A percentile compares a stretch with the other conserved stretches of the same genome.
These are phyloP conservation scores for Aspergillus tanneri DNA, from an alignment of 2,329 filamentous ascomycete genomes.

Conservation along the genomic window DNA sequence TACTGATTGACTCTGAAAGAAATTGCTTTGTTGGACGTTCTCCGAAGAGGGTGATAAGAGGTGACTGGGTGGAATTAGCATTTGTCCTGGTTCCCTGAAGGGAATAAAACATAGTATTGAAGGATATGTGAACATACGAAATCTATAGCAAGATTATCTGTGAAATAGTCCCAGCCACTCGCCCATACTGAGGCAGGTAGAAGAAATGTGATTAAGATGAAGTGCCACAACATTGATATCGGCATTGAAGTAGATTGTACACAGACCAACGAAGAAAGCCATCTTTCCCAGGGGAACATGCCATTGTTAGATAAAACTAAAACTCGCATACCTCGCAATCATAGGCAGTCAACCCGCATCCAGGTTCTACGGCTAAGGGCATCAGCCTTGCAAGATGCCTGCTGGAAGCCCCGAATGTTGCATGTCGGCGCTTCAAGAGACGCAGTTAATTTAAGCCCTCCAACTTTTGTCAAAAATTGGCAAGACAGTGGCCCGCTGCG, in stretches of 20 bases:
- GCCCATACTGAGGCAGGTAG: conserved; percentile 24
- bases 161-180: conserved; percentile 39
- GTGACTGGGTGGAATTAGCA: conserved; percentile 25
- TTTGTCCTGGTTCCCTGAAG: too few relatives aligned
- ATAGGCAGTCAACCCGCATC: not conserved
- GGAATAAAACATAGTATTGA: not conserved
- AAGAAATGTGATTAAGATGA: conserved; percentile 17
- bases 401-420: conserved; percentile 3
- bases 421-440: not conserved
- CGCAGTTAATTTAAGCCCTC: not conserved
- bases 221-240: conserved; percentile 4
- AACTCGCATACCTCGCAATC: not conserved
- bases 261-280: too few relatives aligned
- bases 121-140: conserved; percentile 29
- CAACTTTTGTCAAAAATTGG: not conserved
- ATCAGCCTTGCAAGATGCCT: conserved; percentile 13
- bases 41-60: conserved; percentile 45
- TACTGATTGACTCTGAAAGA: conserved; percentile 44
- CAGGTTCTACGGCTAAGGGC: not conserved
- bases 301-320: not conserved
- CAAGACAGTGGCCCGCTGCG: too few relatives aligned
- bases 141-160: conserved; percentile 42
- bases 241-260: too few relatives aligned
- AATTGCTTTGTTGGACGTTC: conserved; percentile 52
- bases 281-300: not conserved